Evolutionary conservation across 1,139 yeast species (phyloP).

Genomic region (Pichia sp.): DNA sequence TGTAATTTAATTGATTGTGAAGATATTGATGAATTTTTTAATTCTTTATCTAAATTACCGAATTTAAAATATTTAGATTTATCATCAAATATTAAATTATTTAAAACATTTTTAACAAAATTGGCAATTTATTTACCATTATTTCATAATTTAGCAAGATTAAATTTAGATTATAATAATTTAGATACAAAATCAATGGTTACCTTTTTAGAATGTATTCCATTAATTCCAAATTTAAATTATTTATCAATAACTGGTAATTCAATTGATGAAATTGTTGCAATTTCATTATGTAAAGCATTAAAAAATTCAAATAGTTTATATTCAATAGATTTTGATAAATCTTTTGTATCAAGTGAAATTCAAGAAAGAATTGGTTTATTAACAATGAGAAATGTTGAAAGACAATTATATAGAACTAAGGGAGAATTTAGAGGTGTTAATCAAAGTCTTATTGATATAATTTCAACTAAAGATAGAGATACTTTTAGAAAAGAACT

Average conservation of each 20-base stretch:
- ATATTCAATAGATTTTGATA: conserved; percentile 68
- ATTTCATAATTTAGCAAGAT: conserved; percentile 47
- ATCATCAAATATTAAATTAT: conserved; percentile 57
- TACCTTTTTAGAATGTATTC: conserved; percentile 54
- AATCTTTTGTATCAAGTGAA: conserved; percentile 49
- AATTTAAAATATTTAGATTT: conserved; percentile 58
- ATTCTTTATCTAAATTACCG: conserved; percentile 40
- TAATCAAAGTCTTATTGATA: conserved; percentile 9
- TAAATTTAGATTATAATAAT: conserved; percentile 58
- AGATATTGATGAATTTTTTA: conserved; percentile 25
- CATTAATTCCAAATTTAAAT: conserved; percentile 52
- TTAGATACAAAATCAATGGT: conserved; percentile 43
- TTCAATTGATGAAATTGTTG: conserved; percentile 44
- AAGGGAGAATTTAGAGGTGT: conserved; percentile 8
- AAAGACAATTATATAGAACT: conserved; percentile 31
- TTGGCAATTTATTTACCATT: conserved; percentile 53
- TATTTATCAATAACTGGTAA: conserved; percentile 61
- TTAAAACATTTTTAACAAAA: conserved; percentile 37
- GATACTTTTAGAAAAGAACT: conserved; percentile 18
- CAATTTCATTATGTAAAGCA: conserved; percentile 66
- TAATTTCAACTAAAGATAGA: conserved; percentile 9
- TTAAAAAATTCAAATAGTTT: conserved; percentile 60
- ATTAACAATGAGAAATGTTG: conserved; percentile 69
- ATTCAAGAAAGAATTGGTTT: conserved; percentile 57
- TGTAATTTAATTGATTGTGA: conserved; percentile 36